Evolutionary conservation across 2,329 filamentous ascomycete genomes (phyloP).

Genomic region (Talaromyces sp.): DNA sequence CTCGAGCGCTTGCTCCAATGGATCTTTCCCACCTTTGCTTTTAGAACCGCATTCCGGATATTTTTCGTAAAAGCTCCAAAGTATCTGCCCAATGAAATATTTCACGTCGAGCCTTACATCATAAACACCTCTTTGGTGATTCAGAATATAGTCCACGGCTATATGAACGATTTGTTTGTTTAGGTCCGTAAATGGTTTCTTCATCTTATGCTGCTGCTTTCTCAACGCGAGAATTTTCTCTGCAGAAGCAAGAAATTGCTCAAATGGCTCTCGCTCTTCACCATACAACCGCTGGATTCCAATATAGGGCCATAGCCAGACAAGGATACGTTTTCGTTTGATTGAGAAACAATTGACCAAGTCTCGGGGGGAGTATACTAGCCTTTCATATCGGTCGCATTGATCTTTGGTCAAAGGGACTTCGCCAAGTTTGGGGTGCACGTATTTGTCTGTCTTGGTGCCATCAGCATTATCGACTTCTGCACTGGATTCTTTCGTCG

Average conservation of each 20-base stretch:
- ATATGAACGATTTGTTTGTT: neutral
- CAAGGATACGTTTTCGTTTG: neutral
- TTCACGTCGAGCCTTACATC: neutral
- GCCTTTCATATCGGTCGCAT: neutral
- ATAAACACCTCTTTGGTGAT: neutral
- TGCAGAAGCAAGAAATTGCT: slow-evolving; percentile 1
- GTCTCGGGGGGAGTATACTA: neutral
- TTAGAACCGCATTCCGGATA: neutral
- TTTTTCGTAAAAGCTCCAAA: slow-evolving; percentile 6
- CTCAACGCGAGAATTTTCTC: slow-evolving; percentile 3
- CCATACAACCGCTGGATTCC: neutral
- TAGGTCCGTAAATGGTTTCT: neutral
- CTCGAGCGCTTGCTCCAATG: neutral
- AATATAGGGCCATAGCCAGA: slow-evolving; percentile 1
- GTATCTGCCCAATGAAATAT: slow-evolving; percentile 5
- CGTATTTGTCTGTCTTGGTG: neutral
- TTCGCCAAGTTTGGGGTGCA: neutral
- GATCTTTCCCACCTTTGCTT: neutral
- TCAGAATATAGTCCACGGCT: slow-evolving; percentile 1
- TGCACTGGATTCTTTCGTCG: neutral
- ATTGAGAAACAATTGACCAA: neutral
- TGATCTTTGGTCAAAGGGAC: neutral
- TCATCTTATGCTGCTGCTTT: neutral
- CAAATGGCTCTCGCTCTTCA: neutral
- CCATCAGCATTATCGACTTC: neutral